Base-by-base conservation (phyloP, 2,329 filamentous ascomycete species). In the Pyricularia grisea region DNA sequence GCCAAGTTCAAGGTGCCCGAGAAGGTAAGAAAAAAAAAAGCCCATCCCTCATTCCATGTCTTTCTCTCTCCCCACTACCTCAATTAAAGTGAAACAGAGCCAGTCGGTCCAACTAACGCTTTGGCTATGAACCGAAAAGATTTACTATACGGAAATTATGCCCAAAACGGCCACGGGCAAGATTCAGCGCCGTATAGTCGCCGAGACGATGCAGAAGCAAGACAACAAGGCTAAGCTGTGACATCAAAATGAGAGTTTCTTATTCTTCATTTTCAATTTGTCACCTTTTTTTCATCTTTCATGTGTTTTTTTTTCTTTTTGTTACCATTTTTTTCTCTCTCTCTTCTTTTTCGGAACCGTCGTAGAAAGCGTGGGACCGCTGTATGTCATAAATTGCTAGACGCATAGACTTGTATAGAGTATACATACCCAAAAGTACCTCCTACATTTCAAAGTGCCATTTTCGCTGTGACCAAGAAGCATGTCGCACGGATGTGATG, bases 141-240 rank as follows among this genome's bases (percentile, higher is more conserved):
- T 94, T 50, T 95, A 91, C 82, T 93, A 95, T 74, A 92, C 92
- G 50, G 86, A 92, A 70, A 81, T 90, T 72, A 96, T 96, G 88
- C 92, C 92, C 71, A 96, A 96, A 85, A 94, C 93, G 4, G 92
- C 92, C n/a, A 96, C 92, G 6, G 92, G 92, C 69, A 96, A 96
- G 83, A 91, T 96, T 70, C 92, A 96, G 80, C 83, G 92, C 71
- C 86, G 92, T 71, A 92, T 94, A 74, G 92, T 96, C n/a, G 92
- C 92, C 17, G 92, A 94, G 78, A 87, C 87, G 33, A 94, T 96
- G 91, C 83, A 90, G 78, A 92, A 92, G 82, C 85, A 89, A 77
- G 88, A 89, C 61, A 72, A 73, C 67, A 71, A 73, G 69, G 80
- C 84, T 17, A 87, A 86, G 79, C 77, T 88, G 73, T 88, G 84